Evolutionary conservation across 1,284 basidiomycete genomes (phyloP).

Genomic region (Earliella scabrosa): DNA sequence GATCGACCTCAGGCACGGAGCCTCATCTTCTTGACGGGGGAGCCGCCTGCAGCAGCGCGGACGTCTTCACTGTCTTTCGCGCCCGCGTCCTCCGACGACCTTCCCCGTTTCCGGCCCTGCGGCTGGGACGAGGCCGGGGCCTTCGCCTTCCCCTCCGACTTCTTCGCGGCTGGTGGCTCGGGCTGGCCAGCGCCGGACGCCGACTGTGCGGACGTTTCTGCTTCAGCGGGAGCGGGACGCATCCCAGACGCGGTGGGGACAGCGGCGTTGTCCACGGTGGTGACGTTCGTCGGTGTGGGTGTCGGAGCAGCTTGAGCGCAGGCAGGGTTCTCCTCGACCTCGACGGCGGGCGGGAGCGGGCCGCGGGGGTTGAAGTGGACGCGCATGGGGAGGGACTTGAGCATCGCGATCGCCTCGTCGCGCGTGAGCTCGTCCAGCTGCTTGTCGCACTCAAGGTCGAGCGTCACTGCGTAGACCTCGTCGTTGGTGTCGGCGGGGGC

Average conservation of each 20-base stretch:
- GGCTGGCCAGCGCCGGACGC: not conserved
- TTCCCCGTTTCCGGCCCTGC: not conserved
- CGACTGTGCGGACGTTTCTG: not conserved
- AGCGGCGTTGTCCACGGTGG: too few species aligned
- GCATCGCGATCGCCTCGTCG: slow-evolving; percentile 22
- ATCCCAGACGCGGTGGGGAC: too few species aligned
- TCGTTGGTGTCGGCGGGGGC: too few species aligned
- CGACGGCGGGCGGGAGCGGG: not conserved
- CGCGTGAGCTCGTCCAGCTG: slow-evolving; percentile 20
- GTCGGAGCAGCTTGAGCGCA: too few species aligned
- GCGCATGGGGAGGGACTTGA: slow-evolving; percentile 20
- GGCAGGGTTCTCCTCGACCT: not conserved
- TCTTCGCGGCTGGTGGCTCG: not conserved
- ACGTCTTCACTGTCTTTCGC: not conserved
- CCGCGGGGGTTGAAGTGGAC: slow-evolving; percentile 14
- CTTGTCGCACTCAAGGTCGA: slow-evolving; percentile 18
- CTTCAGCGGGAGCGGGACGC: too few species aligned
- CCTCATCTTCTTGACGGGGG: not conserved
- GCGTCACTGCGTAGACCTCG: slow-evolving; percentile 13
- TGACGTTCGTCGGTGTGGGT: too few species aligned
- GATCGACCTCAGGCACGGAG: not conserved
- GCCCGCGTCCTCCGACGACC: not conserved
- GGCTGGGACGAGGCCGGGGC: too few species aligned
- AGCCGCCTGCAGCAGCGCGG: not conserved
- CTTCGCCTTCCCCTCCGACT: not conserved